Evolutionary conservation across 2,329 filamentous ascomycete genomes (phyloP).

Genomic region (Ophiocordyceps camponoti-saundersi): DNA sequence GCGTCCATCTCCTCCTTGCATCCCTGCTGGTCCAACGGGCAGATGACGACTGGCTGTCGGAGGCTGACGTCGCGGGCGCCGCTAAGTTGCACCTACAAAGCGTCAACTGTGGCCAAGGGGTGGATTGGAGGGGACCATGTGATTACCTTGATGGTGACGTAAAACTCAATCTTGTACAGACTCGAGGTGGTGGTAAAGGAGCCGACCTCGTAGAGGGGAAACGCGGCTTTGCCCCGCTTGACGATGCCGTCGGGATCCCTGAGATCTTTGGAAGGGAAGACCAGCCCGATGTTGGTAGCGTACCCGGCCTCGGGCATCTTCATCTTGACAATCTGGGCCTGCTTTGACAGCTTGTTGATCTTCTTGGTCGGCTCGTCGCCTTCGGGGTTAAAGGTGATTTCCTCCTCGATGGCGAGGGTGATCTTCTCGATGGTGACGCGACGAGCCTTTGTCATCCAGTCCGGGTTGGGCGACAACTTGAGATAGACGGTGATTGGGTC

Average conservation of each 20-base stretch:
- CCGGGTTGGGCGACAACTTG: conserved; percentile 78
- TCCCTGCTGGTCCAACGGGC: conserved; percentile 81
- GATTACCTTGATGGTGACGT: conserved; percentile 75
- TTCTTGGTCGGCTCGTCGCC: conserved; percentile 89
- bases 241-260: conserved; percentile 78
- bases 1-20: conserved; percentile 99
- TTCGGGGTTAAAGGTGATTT: conserved; percentile 97
- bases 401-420: conserved; percentile 85
- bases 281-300: conserved; percentile 77
- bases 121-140: no score
- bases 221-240: conserved; percentile 67
- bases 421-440: conserved; percentile 90
- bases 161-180: conserved; percentile 97
- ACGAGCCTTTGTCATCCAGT: conserved; percentile 80
- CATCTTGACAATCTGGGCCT: conserved; percentile 63
- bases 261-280: conserved; percentile 80
- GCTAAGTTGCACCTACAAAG: conserved; percentile 61
- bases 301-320: conserved; percentile 85
- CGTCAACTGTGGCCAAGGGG: conserved; percentile 4
- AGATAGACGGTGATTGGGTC: conserved; percentile 95
- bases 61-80: conserved; percentile 77
- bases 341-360: conserved; percentile 70
- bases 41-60: conserved; percentile 87
- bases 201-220: conserved; percentile 73
- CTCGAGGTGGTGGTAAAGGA: conserved; percentile 90